Evolutionary conservation across 805 yeast genomes (phyloP).

Genomic region (Saccharomyces kudriavzevii): DNA sequence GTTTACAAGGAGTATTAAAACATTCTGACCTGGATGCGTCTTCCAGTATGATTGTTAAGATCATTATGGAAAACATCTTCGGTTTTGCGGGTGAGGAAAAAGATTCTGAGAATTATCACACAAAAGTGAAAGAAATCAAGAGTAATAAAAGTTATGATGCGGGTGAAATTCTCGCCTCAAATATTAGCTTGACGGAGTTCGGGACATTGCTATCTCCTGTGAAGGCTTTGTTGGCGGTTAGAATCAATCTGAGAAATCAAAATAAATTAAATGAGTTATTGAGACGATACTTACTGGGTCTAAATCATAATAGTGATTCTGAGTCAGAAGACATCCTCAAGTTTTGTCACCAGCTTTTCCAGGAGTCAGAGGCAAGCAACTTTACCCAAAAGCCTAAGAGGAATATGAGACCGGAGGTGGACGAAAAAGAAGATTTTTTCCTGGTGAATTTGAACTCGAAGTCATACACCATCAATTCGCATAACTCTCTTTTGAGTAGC

Average conservation of each 20-base stretch:
- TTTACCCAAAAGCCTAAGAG: slow-evolving; percentile 13
- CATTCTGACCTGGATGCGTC: slow-evolving; percentile 74
- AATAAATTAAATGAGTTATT: slow-evolving; percentile 71
- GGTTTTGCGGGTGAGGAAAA: slow-evolving; percentile 91
- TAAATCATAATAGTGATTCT: slow-evolving; percentile 59
- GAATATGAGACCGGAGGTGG: slow-evolving; percentile 18
- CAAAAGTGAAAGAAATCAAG: slow-evolving; percentile 84
- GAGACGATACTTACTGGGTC: slow-evolving; percentile 70
- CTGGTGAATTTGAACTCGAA: slow-evolving; percentile 63
- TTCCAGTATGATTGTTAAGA: slow-evolving; percentile 49
- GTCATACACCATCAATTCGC: slow-evolving; percentile 44
- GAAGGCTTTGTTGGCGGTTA: slow-evolving; percentile 52
- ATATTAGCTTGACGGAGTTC: slow-evolving; percentile 52
- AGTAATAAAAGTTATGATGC: slow-evolving; percentile 82
- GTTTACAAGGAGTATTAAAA: slow-evolving; percentile 37
- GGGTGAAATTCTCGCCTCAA: slow-evolving; percentile 65
- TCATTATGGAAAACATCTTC: slow-evolving; percentile 86
- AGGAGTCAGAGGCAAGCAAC: slow-evolving; percentile 38
- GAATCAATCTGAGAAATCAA: slow-evolving; percentile 59
- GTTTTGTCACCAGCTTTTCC: slow-evolving; percentile 65
- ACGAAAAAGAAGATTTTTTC: slow-evolving; percentile 56
- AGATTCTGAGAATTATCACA: slow-evolving; percentile 84
- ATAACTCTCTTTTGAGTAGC: slow-evolving; percentile 47
- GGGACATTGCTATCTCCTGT: slow-evolving; percentile 58
- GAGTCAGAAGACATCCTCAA: slow-evolving; percentile 51